Percentiles rank a stretch among this genome's conserved stretches.
These are phyloP conservation scores for Cadophora malorum DNA, from an alignment of 2,329 filamentous ascomycete species.

Conservation along the genomic window DNA sequence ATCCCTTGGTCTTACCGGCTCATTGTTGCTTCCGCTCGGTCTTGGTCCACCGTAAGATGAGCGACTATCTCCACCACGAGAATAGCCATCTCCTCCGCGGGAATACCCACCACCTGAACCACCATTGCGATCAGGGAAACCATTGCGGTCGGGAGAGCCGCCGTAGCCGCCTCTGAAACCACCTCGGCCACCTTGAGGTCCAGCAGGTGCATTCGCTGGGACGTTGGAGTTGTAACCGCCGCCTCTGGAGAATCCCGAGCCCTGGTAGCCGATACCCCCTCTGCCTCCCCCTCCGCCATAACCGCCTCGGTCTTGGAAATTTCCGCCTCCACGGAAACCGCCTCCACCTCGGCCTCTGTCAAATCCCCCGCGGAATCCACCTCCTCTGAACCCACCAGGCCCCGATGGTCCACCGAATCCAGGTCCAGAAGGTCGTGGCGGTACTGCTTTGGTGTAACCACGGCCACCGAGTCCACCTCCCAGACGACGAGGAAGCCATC, in stretches of 20 bases:
- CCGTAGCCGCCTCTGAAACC: conserved; percentile 49
- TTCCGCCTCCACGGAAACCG: conserved; percentile 50
- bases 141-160: conserved; percentile 43
- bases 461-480: conserved; percentile 92
- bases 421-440: conserved; percentile 72
- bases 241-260: conserved; percentile 42
- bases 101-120: conserved; percentile 50
- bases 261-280: conserved; percentile 45
- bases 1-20: conserved; percentile 70
- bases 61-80: conserved; percentile 48
- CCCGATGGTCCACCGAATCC: conserved; percentile 61
- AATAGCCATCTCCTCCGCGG: conserved; percentile 49
- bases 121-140: conserved; percentile 46
- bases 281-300: conserved; percentile 42
- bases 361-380: conserved; percentile 51
- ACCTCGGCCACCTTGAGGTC: conserved; percentile 61
- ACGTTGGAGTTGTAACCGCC: conserved; percentile 47
- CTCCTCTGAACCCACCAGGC: conserved; percentile 54
- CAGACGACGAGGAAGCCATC: conserved; percentile 90
- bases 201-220: conserved; percentile 67
- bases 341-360: conserved; percentile 56
- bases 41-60: conserved; percentile 36
- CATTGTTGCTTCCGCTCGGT: conserved; percentile 74
- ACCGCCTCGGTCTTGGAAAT: conserved; percentile 44
- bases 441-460: conserved; percentile 85